Evolutionary conservation across 73 alveolate species (phyloP).

Genomic region (Paramecium biaurelia): DNA sequence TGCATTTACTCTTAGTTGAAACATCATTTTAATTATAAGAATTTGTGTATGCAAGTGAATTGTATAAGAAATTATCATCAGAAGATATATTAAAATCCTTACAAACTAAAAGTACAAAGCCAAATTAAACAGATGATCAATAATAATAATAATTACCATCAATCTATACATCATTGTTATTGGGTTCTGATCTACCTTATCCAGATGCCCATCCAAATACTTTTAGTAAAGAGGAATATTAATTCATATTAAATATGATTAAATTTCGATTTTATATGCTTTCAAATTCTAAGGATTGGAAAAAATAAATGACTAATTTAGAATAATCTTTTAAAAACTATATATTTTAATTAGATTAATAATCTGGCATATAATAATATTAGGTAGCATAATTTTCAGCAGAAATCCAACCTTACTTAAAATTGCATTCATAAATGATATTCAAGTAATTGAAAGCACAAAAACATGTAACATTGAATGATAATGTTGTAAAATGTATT

Average conservation of each 20-base stretch:
- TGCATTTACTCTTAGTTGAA: neutral
- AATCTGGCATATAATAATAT: neutral
- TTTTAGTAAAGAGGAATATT: constrained; percentile 10
- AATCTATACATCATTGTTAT: neutral
- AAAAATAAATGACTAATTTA: neutral
- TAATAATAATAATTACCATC: neutral
- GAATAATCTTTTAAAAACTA: neutral
- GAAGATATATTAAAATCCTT: neutral
- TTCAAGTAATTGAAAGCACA: neutral
- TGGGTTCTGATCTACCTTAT: constrained; percentile 31
- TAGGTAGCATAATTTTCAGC: neutral
- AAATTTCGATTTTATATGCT: neutral
- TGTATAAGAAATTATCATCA: neutral
- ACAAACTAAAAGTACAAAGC: neutral
- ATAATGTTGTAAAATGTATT: neutral
- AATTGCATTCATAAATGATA: neutral
- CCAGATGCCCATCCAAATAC: neutral
- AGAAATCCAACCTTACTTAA: neutral
- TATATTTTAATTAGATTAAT: neutral
- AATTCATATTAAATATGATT: neutral
- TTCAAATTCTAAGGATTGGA: neutral
- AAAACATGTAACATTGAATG: neutral
- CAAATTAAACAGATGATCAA: neutral
- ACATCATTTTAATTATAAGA: constrained; percentile 14
- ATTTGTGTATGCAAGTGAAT: neutral